Evolutionary conservation across 352 stramenopile genomes (phyloP).

Genomic region (Pythium utonaiense): DNA sequence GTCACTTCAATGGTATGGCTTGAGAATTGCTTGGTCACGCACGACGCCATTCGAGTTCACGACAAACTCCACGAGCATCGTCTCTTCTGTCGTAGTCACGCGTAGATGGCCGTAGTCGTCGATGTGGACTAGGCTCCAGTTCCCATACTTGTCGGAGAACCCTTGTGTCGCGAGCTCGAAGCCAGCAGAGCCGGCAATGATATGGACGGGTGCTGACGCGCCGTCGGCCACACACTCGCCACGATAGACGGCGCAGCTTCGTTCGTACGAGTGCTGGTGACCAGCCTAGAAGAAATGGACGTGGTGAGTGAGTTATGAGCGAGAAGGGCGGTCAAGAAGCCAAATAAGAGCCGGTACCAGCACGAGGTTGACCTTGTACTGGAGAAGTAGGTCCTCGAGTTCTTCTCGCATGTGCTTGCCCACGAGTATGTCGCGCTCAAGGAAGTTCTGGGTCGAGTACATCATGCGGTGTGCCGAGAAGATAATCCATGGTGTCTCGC

Average conservation of each 20-base stretch:
- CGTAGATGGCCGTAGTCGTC: conserved; percentile 73
- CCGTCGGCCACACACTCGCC: conserved; percentile 54
- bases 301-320: no score
- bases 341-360: no score
- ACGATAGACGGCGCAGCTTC: conserved; percentile 74
- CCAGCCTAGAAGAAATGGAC: conserved; percentile 39
- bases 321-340: no score
- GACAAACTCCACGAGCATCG: conserved; percentile 62
- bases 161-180: conserved; percentile 42
- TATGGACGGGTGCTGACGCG: conserved; percentile 57
- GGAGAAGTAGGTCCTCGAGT: conserved; percentile 85
- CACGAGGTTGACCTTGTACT: conserved; percentile 87
- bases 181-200: conserved; percentile 75
- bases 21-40: conserved; percentile 47
- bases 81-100: conserved; percentile 30
- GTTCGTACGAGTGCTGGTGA: conserved; percentile 90
- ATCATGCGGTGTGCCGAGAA: conserved; percentile 90
- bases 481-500: conserved; percentile 87
- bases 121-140: conserved; percentile 62
- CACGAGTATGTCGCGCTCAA: conserved; percentile 61
- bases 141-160: conserved; percentile 58
- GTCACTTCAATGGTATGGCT: conserved; percentile 10
- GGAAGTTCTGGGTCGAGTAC: conserved; percentile 53
- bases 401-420: conserved; percentile 77
- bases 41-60: conserved; percentile 66